Percentiles rank a stretch among this genome's conserved stretches.
phyloP scores from a whole-genome alignment of 441 rosid genomes.

The Bocquillonia castaneifolia region DNA sequence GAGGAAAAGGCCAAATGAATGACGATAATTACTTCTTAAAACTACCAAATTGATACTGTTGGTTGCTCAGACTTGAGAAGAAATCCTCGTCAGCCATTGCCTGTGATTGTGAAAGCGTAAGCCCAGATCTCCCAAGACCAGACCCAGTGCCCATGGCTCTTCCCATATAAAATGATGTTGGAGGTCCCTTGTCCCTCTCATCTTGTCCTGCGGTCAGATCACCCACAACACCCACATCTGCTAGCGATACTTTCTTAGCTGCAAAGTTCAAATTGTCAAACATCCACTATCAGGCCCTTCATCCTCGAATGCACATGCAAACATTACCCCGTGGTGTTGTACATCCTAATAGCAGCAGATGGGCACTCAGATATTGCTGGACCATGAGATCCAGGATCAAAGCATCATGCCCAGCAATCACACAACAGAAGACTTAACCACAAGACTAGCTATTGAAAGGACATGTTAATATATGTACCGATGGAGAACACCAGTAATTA shows the following conservation, averaged over 20 bases:
- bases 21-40: constrained; percentile 45
- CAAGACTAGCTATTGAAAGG: neutral
- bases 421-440: neutral
- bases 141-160: constrained; percentile 90
- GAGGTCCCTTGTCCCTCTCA: constrained; percentile 58
- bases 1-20: neutral
- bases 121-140: constrained; percentile 60
- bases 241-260: constrained; percentile 93
- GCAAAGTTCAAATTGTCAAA: constrained; percentile 33
- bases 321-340: neutral
- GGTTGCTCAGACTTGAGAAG: constrained; percentile 63
- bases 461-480: neutral
- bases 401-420: neutral
- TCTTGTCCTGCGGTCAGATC: constrained; percentile 46
- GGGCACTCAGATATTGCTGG: too few species aligned
- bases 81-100: constrained; percentile 49
- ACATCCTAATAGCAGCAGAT: neutral
- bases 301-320: neutral
- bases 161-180: constrained; percentile 64
- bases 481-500: neutral
- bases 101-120: constrained; percentile 28
- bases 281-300: neutral
- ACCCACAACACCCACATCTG: constrained; percentile 74
- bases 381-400: neutral
- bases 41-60: constrained; percentile 58